Evolutionary conservation across 768 basidiomycete genomes (phyloP).

Genomic region (Dioszegia crocea): DNA sequence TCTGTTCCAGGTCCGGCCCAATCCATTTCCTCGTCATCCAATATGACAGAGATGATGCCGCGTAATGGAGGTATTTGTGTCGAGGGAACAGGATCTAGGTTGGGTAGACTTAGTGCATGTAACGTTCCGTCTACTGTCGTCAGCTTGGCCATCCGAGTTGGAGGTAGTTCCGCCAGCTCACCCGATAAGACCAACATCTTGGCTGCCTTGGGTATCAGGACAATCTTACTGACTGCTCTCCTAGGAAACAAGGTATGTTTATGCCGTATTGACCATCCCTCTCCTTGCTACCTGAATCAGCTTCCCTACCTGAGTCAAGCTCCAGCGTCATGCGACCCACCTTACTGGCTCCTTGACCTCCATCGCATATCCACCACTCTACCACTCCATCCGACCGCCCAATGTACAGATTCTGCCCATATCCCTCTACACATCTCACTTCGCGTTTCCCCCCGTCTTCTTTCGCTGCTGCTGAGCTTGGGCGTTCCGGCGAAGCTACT

Average conservation of each 20-base stretch:
- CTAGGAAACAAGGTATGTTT: conserved; percentile 65
- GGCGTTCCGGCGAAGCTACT: conserved; percentile 4
- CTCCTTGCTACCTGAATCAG: conserved; percentile 46
- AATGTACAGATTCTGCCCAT: conserved; percentile 68
- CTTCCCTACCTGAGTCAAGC: neutral
- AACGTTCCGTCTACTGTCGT: conserved; percentile 53
- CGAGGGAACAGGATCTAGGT: conserved; percentile 65
- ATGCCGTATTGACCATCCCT: conserved; percentile 65
- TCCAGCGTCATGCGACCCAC: conserved; percentile 14
- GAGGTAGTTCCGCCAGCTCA: conserved; percentile 53
- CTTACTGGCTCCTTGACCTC: conserved; percentile 9
- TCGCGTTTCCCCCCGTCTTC: conserved; percentile 8
- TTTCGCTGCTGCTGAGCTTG: neutral
- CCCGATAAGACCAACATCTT: conserved; percentile 73
- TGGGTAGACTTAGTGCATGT: conserved; percentile 74
- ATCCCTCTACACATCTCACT: conserved; percentile 41
- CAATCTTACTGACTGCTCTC: conserved; percentile 74
- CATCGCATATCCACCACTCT: conserved; percentile 69
- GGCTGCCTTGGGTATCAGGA: conserved; percentile 69
- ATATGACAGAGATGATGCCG: conserved; percentile 71
- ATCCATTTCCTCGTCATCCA: conserved; percentile 64
- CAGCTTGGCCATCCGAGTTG: neutral
- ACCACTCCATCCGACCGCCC: conserved; percentile 82
- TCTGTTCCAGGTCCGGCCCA: conserved; percentile 34
- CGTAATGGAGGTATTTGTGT: conserved; percentile 69